Percentiles rank a stretch among this genome's conserved stretches.
Conservation (phyloP, 768 basidiomycete genomes). For the Tricholoma matsutake region DNA sequence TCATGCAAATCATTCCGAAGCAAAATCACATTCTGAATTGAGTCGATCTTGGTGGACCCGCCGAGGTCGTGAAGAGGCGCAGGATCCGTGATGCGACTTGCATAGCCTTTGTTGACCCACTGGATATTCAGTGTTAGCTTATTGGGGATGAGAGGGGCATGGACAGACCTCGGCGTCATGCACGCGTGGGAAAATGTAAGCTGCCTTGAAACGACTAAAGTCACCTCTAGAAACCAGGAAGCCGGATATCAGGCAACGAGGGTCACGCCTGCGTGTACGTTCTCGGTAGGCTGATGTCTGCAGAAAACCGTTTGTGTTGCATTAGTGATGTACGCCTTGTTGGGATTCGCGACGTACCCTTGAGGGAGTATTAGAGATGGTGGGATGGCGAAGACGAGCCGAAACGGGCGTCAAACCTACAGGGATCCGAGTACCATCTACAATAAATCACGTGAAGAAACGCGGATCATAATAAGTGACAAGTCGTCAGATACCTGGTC, state of each 20-base stretch:
- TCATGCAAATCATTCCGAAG: conserved; percentile 23
- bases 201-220: conserved; percentile 14
- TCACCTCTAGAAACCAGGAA: conserved; percentile 3
- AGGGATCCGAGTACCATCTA: conserved; percentile 6
- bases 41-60: conserved; percentile 18
- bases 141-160: conserved; percentile 5
- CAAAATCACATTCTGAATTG: conserved; percentile 25
- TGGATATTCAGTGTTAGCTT: conserved; percentile 6
- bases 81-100: conserved; percentile 15
- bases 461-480: conserved; percentile 6
- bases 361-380: conserved; percentile 9
- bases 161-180: conserved; percentile 22
- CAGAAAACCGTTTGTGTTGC: conserved; percentile 3
- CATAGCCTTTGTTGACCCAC: conserved; percentile 19
- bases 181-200: conserved; percentile 23
- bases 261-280: conserved; percentile 14
- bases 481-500: conserved; percentile 1
- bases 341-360: conserved; percentile 6
- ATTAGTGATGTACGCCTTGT: not conserved
- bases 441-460: conserved; percentile 6
- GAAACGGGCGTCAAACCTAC: conserved; percentile 1
- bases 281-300: conserved; percentile 8
- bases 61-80: conserved; percentile 11
- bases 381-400: conserved; percentile 8
- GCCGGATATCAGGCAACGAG: conserved; percentile 17